phyloP scores from a whole-genome alignment of 345 rosid species.

The Eucalyptus polybractea region DNA sequence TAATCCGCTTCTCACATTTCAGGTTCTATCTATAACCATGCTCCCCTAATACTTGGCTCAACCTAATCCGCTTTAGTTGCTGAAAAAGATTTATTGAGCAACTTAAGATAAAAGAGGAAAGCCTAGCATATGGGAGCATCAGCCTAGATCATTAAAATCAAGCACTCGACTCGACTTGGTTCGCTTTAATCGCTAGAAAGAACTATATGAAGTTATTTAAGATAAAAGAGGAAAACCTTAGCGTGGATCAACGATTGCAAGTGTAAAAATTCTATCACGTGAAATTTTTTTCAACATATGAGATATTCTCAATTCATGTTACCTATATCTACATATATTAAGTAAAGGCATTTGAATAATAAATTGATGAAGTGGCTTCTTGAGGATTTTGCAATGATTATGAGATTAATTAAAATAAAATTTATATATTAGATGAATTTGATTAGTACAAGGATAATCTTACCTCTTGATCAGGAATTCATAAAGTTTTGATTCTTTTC shows the following conservation, averaged over 20 bases:
- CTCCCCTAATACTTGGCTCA: not conserved
- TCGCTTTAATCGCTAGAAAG: not conserved
- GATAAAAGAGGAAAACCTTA: not conserved
- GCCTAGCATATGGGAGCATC: not conserved
- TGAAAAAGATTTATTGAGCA: not conserved
- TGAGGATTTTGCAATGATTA: not conserved
- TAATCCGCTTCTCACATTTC: rapidly evolving
- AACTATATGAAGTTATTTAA: not conserved
- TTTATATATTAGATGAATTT: not conserved
- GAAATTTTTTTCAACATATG: not conserved
- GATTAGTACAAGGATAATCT: not conserved
- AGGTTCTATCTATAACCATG: no score
- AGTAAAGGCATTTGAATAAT: not conserved
- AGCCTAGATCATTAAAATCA: not conserved
- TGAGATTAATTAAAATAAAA: not conserved
- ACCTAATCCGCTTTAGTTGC: not conserved
- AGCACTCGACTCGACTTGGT: no score
- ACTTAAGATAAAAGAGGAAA: not conserved
- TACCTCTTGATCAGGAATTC: not conserved
- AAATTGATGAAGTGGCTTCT: not conserved
- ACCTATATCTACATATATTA: not conserved
- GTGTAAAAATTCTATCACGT: not conserved
- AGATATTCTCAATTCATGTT: not conserved
- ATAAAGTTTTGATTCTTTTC: not conserved
- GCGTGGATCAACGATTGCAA: not conserved